Percentiles rank a stretch among this genome's conserved stretches.
Evolutionary conservation across 768 basidiomycete species (phyloP).

Genomic region (Serendipita sp.): DNA sequence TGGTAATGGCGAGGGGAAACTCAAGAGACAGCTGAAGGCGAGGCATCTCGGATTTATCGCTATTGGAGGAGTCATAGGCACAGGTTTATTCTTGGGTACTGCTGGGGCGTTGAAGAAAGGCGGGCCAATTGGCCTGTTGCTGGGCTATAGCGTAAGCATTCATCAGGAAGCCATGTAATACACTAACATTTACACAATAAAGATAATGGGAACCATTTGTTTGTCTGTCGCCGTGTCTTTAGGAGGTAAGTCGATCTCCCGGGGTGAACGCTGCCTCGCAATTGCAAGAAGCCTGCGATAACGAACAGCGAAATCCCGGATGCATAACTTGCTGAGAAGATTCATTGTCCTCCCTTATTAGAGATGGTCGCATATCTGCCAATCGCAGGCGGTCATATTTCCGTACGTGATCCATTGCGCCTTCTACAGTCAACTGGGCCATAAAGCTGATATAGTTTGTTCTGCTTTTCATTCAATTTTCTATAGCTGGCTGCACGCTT

Average conservation of each 20-base stretch:
- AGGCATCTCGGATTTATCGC: slow-evolving; percentile 70
- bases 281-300: too few relatives aligned
- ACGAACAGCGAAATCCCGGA: too few relatives aligned
- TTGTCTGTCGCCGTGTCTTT: slow-evolving; percentile 30
- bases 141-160: slow-evolving; percentile 39
- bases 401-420: background rate
- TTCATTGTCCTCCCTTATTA: slow-evolving; percentile 11
- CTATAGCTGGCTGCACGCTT: slow-evolving; percentile 61
- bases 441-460: background rate
- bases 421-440: background rate
- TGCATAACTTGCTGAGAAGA: background rate
- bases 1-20: slow-evolving; percentile 10
- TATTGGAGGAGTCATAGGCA: slow-evolving; percentile 28
- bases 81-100: slow-evolving; percentile 49
- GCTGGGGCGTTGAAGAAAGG: slow-evolving; percentile 33
- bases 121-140: slow-evolving; percentile 57
- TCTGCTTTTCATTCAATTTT: slow-evolving; percentile 5
- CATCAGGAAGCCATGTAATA: too few relatives aligned
- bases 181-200: too few relatives aligned
- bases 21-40: slow-evolving; percentile 52
- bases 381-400: slow-evolving; percentile 61
- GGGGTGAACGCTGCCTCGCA: too few relatives aligned
- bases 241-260: too few relatives aligned
- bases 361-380: slow-evolving; percentile 62
- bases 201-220: slow-evolving; percentile 18